phyloP scores from a whole-genome alignment of 129 eudicot species.

The Scalesia atractyloides region DNA sequence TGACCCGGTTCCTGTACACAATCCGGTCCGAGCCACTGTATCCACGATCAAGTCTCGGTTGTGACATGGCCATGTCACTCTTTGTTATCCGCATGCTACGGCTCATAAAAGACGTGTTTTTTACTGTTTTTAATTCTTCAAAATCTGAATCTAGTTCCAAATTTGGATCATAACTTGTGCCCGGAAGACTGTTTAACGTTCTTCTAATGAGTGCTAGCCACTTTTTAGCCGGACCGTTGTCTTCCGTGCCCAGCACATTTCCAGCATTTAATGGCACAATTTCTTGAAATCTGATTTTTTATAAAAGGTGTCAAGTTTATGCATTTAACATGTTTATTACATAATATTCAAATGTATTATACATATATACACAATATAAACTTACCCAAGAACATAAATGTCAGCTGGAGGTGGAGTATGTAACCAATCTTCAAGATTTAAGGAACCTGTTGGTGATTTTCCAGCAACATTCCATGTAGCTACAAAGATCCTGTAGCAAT shows the following conservation, averaged over 20 bases:
- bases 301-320: not conserved
- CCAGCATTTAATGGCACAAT: slow-evolving; percentile 98
- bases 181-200: slow-evolving; percentile 81
- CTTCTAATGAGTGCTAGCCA: slow-evolving; percentile 76
- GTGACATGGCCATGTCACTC: slow-evolving; percentile 46
- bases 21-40: slow-evolving; percentile 71
- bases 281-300: slow-evolving; percentile 75
- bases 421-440: slow-evolving; percentile 91
- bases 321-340: slow-evolving; percentile 3
- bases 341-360: slow-evolving; percentile 12
- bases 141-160: slow-evolving; percentile 63
- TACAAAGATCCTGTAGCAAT: slow-evolving; percentile 66
- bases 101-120: slow-evolving; percentile 54
- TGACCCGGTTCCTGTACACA: slow-evolving; percentile 46
- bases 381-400: slow-evolving; percentile 94
- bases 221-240: slow-evolving; percentile 86
- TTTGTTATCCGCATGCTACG: slow-evolving; percentile 75
- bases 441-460: slow-evolving; percentile 75
- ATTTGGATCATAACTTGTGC: slow-evolving; percentile 53
- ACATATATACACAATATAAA: not conserved
- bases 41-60: slow-evolving; percentile 63
- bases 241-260: slow-evolving; percentile 93
- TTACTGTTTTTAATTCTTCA: slow-evolving; percentile 59
- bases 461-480: slow-evolving; percentile 99
- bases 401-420: slow-evolving; percentile 95